A percentile compares a stretch with the other conserved stretches of the same genome.
phyloP scores from a whole-genome alignment of 1,284 basidiomycete genomes.

The Singerocomus inundabilis region DNA sequence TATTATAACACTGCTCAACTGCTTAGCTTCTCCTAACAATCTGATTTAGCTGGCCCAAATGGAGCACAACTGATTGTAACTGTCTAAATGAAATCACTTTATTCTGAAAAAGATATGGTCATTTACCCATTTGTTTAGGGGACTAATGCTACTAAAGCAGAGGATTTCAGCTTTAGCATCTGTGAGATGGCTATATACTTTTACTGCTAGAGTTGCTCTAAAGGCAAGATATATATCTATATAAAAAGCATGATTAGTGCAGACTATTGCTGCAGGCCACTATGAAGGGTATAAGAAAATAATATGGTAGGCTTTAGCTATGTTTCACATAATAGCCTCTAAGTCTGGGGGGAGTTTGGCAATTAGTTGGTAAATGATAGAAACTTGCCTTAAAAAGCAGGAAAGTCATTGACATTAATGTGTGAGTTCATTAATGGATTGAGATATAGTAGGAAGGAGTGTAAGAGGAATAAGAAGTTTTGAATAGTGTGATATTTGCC shows the following conservation, averaged over 20 bases:
- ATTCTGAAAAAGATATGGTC: background rate
- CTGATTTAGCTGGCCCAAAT: no score
- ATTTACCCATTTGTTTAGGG: background rate
- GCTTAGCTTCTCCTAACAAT: no score
- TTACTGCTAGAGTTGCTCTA: background rate
- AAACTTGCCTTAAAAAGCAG: background rate
- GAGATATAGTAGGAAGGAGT: rapidly evolving
- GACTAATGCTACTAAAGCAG: background rate
- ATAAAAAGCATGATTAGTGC: background rate
- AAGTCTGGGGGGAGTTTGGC: background rate
- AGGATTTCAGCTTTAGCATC: conserved; percentile 25
- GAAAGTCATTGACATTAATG: background rate
- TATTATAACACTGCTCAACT: no score
- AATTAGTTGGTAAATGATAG: background rate
- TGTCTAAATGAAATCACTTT: rapidly evolving
- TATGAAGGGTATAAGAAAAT: background rate
- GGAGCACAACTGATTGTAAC: background rate
- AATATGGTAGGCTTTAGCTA: background rate
- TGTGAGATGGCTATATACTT: background rate
- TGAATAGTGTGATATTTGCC: background rate
- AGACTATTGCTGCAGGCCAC: no score
- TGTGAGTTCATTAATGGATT: background rate
- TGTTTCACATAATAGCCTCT: background rate
- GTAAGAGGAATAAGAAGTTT: background rate
- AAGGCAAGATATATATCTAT: background rate